Evolutionary conservation across 106 monocot species (phyloP), one percentile per base, ranked within the genome.

Genomic region (Dendrobium huoshanense): DNA sequence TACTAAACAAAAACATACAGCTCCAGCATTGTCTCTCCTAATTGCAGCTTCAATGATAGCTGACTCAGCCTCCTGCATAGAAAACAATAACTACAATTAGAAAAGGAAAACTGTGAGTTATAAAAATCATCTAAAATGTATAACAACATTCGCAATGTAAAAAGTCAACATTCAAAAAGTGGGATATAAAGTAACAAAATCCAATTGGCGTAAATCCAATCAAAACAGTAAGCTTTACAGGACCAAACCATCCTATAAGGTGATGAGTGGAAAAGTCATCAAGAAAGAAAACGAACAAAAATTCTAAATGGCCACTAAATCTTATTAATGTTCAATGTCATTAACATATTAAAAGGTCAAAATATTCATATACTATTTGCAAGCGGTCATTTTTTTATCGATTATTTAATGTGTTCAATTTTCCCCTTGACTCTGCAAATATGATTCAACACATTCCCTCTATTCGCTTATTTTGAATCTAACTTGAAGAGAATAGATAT

Each of bases 1-100:
- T 31, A 54, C 17, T 78, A 42, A 20, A 4, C 72, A 41, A 84
- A 22, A 59, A 7, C 91, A 81, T 96, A 96, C 96, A 79, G 80
- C 81, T 92, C 89, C 97, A 45, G 68, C 51, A 84, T 88, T 94
- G 72, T 86, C 88, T 82, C 79, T 90, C 77, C 88, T 87, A 56
- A 73, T 85, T 33, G 90, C 80, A 78, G 94, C 97, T 89, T 94
- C 97, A 65, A 98, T 78, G 25, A 91, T 92, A 79, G 92, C 86
- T 77, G 81, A 73, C 67, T 98, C 97, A 67, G 87, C 91, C 49
- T 89, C 92, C 97, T 98, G 87, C 78, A 84, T 48, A 59, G 37
- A 49, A 70, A 45, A 84, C 22, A 82, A 41, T 41, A 73, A 45
- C 6, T 40, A 6, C n/a, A 79, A 79, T 7, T 41, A 84, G 51